phyloP scores from a whole-genome alignment of 306 rosid species.

The Inga laurina region DNA sequence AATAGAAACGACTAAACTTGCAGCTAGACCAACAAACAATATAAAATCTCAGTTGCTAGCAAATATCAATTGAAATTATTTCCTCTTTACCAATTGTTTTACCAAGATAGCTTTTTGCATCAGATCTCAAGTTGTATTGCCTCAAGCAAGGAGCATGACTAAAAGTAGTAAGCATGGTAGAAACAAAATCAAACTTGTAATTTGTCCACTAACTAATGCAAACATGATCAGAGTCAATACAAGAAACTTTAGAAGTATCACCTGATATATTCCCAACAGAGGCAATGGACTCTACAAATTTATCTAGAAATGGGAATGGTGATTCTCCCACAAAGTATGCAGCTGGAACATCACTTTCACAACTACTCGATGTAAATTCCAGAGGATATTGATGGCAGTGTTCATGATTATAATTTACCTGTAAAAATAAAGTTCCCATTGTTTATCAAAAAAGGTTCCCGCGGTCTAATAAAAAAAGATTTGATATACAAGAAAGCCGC shows the following conservation, averaged over 20 bases:
- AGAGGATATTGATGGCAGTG: conserved; percentile 34
- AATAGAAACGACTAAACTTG: not conserved
- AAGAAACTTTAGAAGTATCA: conserved; percentile 29
- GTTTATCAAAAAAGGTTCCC: not conserved
- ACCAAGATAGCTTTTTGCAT: not conserved
- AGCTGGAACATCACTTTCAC: conserved; percentile 53
- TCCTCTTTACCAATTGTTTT: conserved; percentile 4
- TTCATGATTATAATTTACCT: conserved; percentile 58
- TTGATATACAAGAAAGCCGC: conserved; percentile 17
- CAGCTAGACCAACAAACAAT: not conserved
- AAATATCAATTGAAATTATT: conserved; percentile 11
- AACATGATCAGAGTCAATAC: not conserved
- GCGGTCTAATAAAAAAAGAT: not conserved
- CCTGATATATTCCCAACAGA: conserved; percentile 77
- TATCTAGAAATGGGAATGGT: conserved; percentile 78
- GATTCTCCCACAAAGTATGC: conserved; percentile 76
- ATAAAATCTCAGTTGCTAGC: not conserved
- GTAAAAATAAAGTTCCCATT: conserved; percentile 30
- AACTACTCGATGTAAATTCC: conserved; percentile 42
- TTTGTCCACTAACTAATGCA: not conserved
- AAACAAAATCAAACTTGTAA: not conserved
- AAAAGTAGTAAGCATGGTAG: not conserved
- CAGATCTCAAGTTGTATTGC: conserved; percentile 13
- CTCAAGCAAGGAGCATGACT: not conserved
- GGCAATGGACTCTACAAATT: conserved; percentile 67